These are phyloP conservation scores for Pseudogymnoascus sp. DNA, from an alignment of 2,329 filamentous ascomycete species.

Conservation along the genomic window DNA sequence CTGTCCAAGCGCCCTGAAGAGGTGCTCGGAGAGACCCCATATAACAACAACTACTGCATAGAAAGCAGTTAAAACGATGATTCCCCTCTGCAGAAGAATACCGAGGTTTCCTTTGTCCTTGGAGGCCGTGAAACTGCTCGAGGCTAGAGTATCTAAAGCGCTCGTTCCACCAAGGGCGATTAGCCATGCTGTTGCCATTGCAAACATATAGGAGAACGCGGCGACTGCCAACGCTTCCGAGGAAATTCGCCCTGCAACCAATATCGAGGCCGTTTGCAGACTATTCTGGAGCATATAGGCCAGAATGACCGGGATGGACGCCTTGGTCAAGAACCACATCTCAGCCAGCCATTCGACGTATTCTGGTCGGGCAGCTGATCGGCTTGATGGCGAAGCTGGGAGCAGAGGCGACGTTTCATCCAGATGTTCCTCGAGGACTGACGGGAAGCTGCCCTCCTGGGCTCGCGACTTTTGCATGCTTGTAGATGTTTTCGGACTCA, in stretches of 20 bases:
- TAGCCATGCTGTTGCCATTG: conserved; percentile 81
- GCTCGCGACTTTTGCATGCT: neutral
- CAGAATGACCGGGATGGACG: conserved; percentile 70
- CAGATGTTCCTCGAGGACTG: neutral
- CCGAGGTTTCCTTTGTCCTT: conserved; percentile 73
- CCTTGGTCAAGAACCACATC: conserved; percentile 60
- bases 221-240: conserved; percentile 74
- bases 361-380: conserved; percentile 44
- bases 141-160: conserved; percentile 77
- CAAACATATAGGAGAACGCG: conserved; percentile 90
- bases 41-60: conserved; percentile 66
- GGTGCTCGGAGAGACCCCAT: conserved; percentile 66
- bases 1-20: conserved; percentile 71
- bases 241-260: conserved; percentile 73
- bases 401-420: neutral
- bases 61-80: conserved; percentile 64
- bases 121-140: conserved; percentile 74
- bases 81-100: conserved; percentile 67
- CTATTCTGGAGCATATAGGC: conserved; percentile 83
- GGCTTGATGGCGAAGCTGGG: neutral
- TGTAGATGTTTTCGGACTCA: neutral
- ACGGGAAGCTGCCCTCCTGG: neutral
- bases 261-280: conserved; percentile 72
- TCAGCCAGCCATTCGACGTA: conserved; percentile 42
- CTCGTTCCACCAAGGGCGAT: conserved; percentile 81